Percentiles rank a stretch among this genome's conserved stretches.
These are phyloP conservation scores for Phytopythium montanum DNA, from an alignment of 352 stramenopile species.

Conservation along the genomic window DNA sequence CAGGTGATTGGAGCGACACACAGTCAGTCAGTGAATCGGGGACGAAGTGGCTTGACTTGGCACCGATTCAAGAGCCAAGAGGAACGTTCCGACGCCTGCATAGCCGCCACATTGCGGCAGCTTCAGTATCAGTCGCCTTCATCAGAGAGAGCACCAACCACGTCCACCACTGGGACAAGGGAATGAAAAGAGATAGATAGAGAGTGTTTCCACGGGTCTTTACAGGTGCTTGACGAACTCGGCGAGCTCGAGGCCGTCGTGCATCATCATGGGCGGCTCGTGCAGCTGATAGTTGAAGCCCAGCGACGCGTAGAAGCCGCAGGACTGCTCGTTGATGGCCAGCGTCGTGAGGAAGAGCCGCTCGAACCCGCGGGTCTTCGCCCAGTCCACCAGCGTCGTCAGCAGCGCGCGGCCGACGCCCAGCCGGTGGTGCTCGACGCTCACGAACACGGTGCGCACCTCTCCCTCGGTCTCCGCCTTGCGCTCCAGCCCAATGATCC, in stretches of 20 bases:
- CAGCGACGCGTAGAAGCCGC: constrained; percentile 18
- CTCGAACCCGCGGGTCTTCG: constrained; percentile 11
- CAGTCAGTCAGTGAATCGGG: too few species aligned
- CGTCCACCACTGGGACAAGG: too few species aligned
- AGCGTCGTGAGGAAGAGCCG: constrained; percentile 21
- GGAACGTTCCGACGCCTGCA: too few species aligned
- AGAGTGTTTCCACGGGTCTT: not conserved
- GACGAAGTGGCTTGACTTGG: too few species aligned
- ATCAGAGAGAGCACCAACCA: too few species aligned
- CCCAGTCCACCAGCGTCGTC: constrained; percentile 12
- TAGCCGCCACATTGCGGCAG: too few species aligned
- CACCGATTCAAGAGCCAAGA: too few species aligned
- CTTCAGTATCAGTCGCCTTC: too few species aligned
- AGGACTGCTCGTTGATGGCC: constrained; percentile 6
- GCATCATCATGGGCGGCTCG: constrained; percentile 11
- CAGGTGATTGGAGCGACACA: too few species aligned
- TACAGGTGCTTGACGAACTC: constrained; percentile 19
- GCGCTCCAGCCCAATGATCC: constrained; percentile 21
- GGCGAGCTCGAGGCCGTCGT: constrained; percentile 11
- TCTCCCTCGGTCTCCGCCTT: constrained; percentile 12
- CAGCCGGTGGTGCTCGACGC: constrained; percentile 18
- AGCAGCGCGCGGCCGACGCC: constrained; percentile 20
- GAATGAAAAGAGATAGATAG: too few species aligned
- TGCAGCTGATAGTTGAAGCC: constrained; percentile 16
- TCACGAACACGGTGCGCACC: constrained; percentile 24